Evolutionary conservation across 2,329 filamentous ascomycete genomes (phyloP).

Genomic region (Beauveria sp.): DNA sequence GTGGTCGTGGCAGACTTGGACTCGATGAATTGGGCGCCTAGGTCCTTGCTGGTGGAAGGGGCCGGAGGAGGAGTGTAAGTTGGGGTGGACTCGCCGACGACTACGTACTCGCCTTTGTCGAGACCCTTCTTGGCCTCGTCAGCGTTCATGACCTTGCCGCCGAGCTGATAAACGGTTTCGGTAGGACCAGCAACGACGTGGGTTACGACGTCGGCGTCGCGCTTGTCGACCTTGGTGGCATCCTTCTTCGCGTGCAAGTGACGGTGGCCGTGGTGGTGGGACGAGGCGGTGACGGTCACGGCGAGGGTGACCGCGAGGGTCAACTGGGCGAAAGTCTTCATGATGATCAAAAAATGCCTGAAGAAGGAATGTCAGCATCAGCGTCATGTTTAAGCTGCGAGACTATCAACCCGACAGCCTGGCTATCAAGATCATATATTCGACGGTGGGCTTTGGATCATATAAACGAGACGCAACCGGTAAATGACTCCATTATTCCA

Average conservation of each 20-base stretch:
- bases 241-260: slow-evolving; percentile 49
- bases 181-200: slow-evolving; percentile 53
- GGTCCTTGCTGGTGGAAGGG: slow-evolving; percentile 25
- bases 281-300: slow-evolving; percentile 47
- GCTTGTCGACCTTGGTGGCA: slow-evolving; percentile 35
- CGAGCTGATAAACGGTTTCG: slow-evolving; percentile 64
- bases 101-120: slow-evolving; percentile 59
- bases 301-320: slow-evolving; percentile 47
- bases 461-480: not conserved
- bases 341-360: not conserved
- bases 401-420: not conserved
- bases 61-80: slow-evolving; percentile 40
- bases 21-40: slow-evolving; percentile 45
- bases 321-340: slow-evolving; percentile 19
- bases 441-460: no score
- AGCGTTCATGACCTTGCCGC: slow-evolving; percentile 53
- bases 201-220: slow-evolving; percentile 33
- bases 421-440: not conserved
- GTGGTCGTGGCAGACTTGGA: slow-evolving; percentile 30
- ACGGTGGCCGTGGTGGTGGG: slow-evolving; percentile 54
- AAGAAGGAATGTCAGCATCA: not conserved
- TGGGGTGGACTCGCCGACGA: slow-evolving; percentile 52
- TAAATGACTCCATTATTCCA: not conserved
- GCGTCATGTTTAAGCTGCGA: not conserved
- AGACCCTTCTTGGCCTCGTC: slow-evolving; percentile 66